phyloP scores from a whole-genome alignment of 148 eudicot genomes.

The Amaranthus palmeri region DNA sequence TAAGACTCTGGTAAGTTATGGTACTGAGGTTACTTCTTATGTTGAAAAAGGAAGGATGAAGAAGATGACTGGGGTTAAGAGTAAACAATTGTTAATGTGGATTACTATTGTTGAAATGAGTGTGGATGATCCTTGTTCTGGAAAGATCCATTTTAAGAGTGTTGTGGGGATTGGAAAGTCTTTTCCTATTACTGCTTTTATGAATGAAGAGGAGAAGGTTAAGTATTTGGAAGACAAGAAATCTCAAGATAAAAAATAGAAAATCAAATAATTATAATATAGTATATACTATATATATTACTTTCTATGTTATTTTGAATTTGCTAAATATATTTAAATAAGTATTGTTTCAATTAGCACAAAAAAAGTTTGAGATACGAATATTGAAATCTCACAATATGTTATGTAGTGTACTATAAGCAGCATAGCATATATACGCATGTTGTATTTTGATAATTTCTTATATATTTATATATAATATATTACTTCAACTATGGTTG shows the following conservation, averaged over 20 bases:
- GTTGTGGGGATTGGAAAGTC: slow-evolving; percentile 63
- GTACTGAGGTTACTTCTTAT: slow-evolving; percentile 62
- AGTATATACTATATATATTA: too few species aligned
- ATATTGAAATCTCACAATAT: too few species aligned
- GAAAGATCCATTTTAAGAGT: slow-evolving; percentile 62
- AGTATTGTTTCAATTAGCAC: too few species aligned
- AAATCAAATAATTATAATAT: too few species aligned
- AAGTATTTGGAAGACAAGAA: slow-evolving; percentile 29
- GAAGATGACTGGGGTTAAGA: slow-evolving; percentile 80
- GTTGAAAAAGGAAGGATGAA: slow-evolving; percentile 68
- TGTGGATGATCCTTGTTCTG: slow-evolving; percentile 32
- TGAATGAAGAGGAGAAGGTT: slow-evolving; percentile 61
- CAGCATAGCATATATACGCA: too few species aligned
- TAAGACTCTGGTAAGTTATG: slow-evolving; percentile 59
- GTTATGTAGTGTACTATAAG: too few species aligned
- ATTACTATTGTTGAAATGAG: slow-evolving; percentile 75
- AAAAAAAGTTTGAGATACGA: too few species aligned
- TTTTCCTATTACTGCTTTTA: slow-evolving; percentile 60
- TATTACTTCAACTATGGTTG: too few species aligned
- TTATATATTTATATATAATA: too few species aligned
- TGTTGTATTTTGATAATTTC: too few species aligned
- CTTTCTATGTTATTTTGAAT: too few species aligned
- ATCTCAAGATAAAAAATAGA: not conserved
- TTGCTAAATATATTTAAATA: too few species aligned
- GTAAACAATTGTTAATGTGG: slow-evolving; percentile 74